A percentile compares a stretch with the other conserved stretches of the same genome.
Conservation (phyloP, 345 rosid species). For the Eucalyptus curtisii region DNA sequence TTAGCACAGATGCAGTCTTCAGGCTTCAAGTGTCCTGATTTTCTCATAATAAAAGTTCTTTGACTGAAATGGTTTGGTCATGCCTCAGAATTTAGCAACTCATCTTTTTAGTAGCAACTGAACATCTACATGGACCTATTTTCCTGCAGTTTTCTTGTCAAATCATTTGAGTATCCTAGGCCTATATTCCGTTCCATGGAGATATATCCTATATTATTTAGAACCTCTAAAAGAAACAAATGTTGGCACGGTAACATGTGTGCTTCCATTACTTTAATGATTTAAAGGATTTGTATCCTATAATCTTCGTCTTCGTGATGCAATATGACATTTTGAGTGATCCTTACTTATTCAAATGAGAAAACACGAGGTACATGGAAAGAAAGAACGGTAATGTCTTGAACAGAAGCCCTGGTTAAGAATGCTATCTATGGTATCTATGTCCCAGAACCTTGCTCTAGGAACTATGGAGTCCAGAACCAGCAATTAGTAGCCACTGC, state of each 20-base stretch:
- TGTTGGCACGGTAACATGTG: not conserved
- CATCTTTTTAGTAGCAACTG: not conserved
- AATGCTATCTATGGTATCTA: constrained; percentile 33
- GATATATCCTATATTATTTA: not conserved
- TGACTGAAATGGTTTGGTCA: not conserved
- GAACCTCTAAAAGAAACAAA: not conserved
- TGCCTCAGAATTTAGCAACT: not conserved
- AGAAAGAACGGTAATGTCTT: not conserved
- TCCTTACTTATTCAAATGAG: not conserved
- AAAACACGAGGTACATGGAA: not conserved
- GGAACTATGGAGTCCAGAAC: not conserved
- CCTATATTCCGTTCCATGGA: not conserved
- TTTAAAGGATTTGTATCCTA: not conserved
- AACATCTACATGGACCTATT: not conserved
- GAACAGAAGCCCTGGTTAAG: not conserved
- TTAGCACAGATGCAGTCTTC: not conserved
- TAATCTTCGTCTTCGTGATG: not conserved
- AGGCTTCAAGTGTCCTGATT: not conserved
- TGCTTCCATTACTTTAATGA: not conserved
- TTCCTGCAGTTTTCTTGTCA: not conserved
- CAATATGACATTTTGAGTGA: not conserved
- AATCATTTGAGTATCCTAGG: not conserved
- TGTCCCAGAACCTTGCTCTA: not conserved
- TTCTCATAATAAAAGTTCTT: not conserved
- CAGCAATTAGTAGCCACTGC: not conserved